These are phyloP conservation scores for Blastocystis sp. DNA, from an alignment of 352 stramenopile species.

Conservation along the genomic window DNA sequence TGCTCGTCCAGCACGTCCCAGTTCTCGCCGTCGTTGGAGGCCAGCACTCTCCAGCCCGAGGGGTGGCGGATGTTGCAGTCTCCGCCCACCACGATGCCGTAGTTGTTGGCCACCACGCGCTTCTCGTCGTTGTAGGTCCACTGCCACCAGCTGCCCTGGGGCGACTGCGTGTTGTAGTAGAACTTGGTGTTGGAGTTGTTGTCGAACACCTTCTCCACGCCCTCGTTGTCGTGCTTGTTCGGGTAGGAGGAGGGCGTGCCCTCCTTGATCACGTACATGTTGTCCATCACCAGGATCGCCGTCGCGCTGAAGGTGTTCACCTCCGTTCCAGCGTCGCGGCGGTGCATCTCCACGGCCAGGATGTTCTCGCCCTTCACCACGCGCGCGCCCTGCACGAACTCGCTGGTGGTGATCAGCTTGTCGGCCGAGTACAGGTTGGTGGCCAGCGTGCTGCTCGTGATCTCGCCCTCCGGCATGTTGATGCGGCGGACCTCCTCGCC, in stretches of 20 bases:
- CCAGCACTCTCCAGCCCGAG: neutral
- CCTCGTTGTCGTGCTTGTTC: neutral
- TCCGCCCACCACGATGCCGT: neutral
- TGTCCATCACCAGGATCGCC: slow-evolving; percentile 12
- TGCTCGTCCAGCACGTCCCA: slow-evolving; percentile 11
- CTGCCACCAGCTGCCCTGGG: neutral
- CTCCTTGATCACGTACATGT: slow-evolving; percentile 50
- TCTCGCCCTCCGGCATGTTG: slow-evolving; percentile 7
- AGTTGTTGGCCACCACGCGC: neutral
- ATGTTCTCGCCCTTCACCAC: slow-evolving; percentile 46
- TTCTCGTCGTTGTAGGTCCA: neutral
- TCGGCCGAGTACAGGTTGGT: neutral
- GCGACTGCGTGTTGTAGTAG: neutral
- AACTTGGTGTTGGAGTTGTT: slow-evolving; percentile 55
- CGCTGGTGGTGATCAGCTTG: slow-evolving; percentile 3
- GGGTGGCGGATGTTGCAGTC: neutral
- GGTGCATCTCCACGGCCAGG: slow-evolving; percentile 60
- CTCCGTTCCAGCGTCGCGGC: neutral
- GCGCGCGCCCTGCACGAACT: slow-evolving; percentile 15
- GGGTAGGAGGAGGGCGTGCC: neutral
- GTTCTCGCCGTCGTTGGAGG: neutral
- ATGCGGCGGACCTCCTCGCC: slow-evolving; percentile 43
- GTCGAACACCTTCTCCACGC: slow-evolving; percentile 58
- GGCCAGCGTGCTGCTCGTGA: slow-evolving; percentile 1
- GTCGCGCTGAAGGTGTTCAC: slow-evolving; percentile 30